Evolutionary conservation across 768 basidiomycete species (phyloP).

Genomic region (Boletus edulis): DNA sequence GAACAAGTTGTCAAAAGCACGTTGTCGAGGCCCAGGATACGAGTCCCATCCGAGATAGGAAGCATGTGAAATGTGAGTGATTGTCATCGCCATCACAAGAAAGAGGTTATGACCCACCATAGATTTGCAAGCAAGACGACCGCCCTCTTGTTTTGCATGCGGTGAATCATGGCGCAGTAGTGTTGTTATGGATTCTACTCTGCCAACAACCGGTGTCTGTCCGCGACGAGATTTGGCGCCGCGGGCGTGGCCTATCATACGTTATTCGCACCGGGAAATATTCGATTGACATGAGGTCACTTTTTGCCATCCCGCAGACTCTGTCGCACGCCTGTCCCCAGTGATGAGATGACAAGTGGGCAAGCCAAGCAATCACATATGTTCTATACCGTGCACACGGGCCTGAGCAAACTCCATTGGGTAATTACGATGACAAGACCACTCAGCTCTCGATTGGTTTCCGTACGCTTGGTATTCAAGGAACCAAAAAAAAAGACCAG

Average conservation of each 20-base stretch:
- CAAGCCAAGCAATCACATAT: neutral
- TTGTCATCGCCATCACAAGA: neutral
- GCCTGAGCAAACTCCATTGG: slow-evolving; percentile 8
- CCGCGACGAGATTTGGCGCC: neutral
- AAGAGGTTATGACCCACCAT: neutral
- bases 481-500: neutral
- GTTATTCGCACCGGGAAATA: neutral
- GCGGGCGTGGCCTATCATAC: neutral
- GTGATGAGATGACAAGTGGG: neutral
- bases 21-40: neutral
- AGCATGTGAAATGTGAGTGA: neutral
- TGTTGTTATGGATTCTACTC: neutral
- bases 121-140: too few species aligned
- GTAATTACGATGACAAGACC: slow-evolving; percentile 5
- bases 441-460: slow-evolving; percentile 4
- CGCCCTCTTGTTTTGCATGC: too few species aligned
- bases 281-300: neutral
- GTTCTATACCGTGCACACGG: neutral
- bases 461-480: neutral
- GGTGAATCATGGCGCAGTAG: too few species aligned
- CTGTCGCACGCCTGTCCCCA: neutral
- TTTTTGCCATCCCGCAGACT: neutral
- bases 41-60: neutral
- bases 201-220: neutral
- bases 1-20: neutral